phyloP scores from a whole-genome alignment of 345 rosid species.

The Corchorus capsularis region DNA sequence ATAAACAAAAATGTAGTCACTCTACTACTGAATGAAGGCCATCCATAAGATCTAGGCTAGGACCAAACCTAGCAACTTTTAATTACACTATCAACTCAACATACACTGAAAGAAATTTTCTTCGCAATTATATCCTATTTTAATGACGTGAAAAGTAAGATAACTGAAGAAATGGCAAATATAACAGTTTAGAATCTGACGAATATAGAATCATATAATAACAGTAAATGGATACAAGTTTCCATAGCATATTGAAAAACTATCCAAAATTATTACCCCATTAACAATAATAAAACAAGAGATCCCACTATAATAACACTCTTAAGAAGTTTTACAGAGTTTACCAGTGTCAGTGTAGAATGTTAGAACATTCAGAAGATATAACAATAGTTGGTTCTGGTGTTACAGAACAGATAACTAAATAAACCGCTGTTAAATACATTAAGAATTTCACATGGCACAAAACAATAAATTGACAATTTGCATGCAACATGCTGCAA shows the following conservation, averaged over 20 bases:
- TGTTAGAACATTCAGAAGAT: background rate
- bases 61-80: background rate
- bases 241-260: background rate
- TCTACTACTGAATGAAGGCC: background rate
- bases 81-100: background rate
- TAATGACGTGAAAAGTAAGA: background rate
- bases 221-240: background rate
- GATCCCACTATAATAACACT: background rate
- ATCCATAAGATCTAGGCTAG: background rate
- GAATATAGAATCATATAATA: background rate
- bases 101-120: background rate
- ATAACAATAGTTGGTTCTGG: background rate
- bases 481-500: constrained; percentile 10
- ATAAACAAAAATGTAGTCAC: background rate
- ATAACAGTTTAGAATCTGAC: background rate
- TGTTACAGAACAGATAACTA: background rate
- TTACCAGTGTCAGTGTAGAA: background rate
- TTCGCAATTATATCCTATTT: background rate
- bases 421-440: background rate
- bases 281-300: background rate
- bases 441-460: background rate
- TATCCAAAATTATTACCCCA: background rate
- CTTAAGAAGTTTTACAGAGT: background rate
- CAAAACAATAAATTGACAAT: constrained; percentile 14
- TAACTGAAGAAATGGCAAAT: background rate